Conservation (phyloP, 208 protist genomes). For the Trypanosoma melophagium region DNA sequence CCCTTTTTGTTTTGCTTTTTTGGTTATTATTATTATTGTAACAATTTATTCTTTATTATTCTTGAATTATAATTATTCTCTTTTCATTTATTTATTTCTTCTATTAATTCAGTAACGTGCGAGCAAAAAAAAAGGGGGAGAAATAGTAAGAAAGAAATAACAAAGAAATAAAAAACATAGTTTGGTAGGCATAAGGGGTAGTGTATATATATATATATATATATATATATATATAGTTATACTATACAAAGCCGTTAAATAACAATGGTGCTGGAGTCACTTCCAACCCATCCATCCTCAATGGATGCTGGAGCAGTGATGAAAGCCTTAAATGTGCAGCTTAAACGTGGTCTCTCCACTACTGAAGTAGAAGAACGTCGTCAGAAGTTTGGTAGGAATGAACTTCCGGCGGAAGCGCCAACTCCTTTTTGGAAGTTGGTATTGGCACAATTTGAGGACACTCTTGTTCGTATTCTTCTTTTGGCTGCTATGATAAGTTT, state of each 20-base stretch:
- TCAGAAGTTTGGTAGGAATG: slow-evolving; percentile 63
- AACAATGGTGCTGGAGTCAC: slow-evolving; percentile 8
- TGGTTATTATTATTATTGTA: neutral
- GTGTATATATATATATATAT: too few species aligned
- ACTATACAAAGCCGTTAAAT: neutral
- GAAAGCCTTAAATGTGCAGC: slow-evolving; percentile 24
- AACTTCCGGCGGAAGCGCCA: slow-evolving; percentile 50
- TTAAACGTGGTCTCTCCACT: slow-evolving; percentile 29
- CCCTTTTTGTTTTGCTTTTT: neutral
- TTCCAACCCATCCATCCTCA: slow-evolving; percentile 23
- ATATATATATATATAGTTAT: too few species aligned
- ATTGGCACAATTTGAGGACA: slow-evolving; percentile 89
- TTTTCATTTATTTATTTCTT: too few species aligned
- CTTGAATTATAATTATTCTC: too few species aligned
- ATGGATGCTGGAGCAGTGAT: slow-evolving; percentile 19
- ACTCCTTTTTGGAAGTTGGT: slow-evolving; percentile 84
- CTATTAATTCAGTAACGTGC: too few species aligned
- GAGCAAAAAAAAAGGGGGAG: too few species aligned
- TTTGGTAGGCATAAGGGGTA: too few species aligned
- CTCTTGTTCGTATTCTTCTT: slow-evolving; percentile 87
- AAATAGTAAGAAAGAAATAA: neutral
- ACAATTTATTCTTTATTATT: too few species aligned
- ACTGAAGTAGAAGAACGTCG: slow-evolving; percentile 48
- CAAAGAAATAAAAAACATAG: neutral
- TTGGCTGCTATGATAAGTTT: slow-evolving; percentile 81